These are phyloP conservation scores for Sphagnum tenellum DNA, from an alignment of 225 moss, liverwort and hornwort species.

Conservation along the genomic window DNA sequence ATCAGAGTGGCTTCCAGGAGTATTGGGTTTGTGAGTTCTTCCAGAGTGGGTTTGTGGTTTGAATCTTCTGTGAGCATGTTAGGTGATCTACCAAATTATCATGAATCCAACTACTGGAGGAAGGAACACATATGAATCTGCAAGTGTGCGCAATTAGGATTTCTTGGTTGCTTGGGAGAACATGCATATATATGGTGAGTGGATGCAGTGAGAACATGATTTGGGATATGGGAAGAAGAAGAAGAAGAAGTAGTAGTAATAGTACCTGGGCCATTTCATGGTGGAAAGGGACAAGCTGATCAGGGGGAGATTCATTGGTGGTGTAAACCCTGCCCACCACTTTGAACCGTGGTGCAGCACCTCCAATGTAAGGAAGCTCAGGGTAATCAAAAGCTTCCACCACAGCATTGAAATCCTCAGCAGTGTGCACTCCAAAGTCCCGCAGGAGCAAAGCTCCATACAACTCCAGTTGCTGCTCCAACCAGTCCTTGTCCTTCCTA, in stretches of 20 bases:
- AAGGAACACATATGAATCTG: too few species aligned
- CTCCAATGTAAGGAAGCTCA: conserved; percentile 91
- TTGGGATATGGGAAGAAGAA: too few species aligned
- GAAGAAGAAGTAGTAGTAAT: background rate
- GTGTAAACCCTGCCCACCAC: conserved; percentile 93
- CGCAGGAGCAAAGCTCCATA: conserved; percentile 73
- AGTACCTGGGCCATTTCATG: conserved; percentile 97
- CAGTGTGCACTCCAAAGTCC: conserved; percentile 61
- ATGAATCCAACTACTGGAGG: too few species aligned
- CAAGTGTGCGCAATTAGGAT: too few species aligned
- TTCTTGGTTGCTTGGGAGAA: too few species aligned
- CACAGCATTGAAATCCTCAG: conserved; percentile 73
- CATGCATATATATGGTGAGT: too few species aligned
- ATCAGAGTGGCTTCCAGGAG: too few species aligned
- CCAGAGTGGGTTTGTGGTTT: background rate
- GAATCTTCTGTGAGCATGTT: too few species aligned
- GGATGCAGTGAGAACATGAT: too few species aligned
- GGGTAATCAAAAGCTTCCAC: conserved; percentile 78
- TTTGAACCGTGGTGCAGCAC: conserved; percentile 88
- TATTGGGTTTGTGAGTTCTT: background rate
- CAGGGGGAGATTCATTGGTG: conserved; percentile 94
- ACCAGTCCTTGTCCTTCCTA: conserved; percentile 48
- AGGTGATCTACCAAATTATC: too few species aligned
- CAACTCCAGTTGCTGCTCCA: conserved; percentile 50
- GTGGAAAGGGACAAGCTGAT: conserved; percentile 93